Percentiles rank a stretch among this genome's conserved stretches.
phyloP scores from a whole-genome alignment of 164 flowering plant genomes.

The Magnolia changhungtana region DNA sequence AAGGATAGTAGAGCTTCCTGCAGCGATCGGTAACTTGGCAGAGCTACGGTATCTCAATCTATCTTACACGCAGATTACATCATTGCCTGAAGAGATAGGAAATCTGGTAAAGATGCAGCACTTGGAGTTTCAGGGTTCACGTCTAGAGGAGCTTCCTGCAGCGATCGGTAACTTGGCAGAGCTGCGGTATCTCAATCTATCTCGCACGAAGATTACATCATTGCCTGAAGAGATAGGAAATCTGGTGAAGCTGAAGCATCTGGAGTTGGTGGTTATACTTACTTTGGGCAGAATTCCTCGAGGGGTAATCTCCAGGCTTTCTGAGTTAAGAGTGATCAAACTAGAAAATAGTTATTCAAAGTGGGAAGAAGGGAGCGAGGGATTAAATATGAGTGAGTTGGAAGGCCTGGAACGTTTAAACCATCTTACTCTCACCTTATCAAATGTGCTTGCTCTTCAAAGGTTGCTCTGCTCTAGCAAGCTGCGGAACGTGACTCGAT shows the following conservation, averaged over 20 bases:
- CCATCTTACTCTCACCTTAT: conserved; percentile 8
- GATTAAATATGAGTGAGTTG: neutral
- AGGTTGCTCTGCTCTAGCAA: neutral
- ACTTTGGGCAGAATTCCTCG: neutral
- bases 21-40: too few species aligned
- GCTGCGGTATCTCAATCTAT: conserved; percentile 3
- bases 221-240: conserved; percentile 4
- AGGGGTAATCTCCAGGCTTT: conserved; percentile 1
- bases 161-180: too few species aligned
- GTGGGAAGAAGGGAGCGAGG: neutral
- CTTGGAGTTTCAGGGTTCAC: too few species aligned
- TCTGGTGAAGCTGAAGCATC: conserved; percentile 8
- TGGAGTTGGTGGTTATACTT: too few species aligned
- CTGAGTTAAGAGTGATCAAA: conserved; percentile 7
- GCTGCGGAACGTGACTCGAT: neutral
- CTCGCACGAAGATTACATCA: neutral
- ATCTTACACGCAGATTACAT: neutral
- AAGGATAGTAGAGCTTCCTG: too few species aligned
- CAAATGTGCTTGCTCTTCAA: neutral
- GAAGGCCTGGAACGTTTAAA: conserved; percentile 6
- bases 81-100: conserved; percentile 4
- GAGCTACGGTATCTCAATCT: conserved; percentile 5
- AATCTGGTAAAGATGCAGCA: conserved; percentile 7
- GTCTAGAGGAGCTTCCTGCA: too few species aligned
- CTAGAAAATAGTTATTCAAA: neutral